Base-by-base conservation (phyloP, 2,329 filamentous ascomycete species). In the Diaporthe sp. region DNA sequence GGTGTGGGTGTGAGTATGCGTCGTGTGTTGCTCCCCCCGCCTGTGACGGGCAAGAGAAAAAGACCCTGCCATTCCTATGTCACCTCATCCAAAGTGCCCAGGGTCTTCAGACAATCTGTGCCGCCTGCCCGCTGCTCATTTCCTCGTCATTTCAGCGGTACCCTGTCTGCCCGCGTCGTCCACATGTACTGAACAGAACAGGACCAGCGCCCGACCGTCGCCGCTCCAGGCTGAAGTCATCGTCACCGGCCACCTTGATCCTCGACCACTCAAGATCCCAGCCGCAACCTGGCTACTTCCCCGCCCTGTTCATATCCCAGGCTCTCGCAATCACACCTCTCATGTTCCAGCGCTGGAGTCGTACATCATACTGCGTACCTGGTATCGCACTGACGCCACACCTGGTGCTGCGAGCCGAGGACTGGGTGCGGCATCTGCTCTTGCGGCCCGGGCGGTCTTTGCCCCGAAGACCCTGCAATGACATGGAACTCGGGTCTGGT, bases 361-460 rank as follows among this genome's bases (percentile, higher is more conserved):
- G 15, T 19, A 51, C 39, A 25, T 35, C 47, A 53, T 53, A n/a
- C 32, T 68, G n/a, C 63, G 32, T 68, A n/a, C 47, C 22, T 27
- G 63, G 47, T 35, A 39, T 30, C 63, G 32, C 44, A 37, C 44
- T 51, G 27, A 66, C 63, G 30, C 44, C 22, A 15, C 63, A 47
- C 12, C 42, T 50, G 27, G 30, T 51, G 42, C 22, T 53, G n/a
- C 47, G 35, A 51, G 47, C 44, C 47, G 30, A 68, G 44, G 47
- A 25, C 32, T 53, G 47, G 15, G 37, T 37, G 35, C 47, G n/a
- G 47, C 47, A 39, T 51, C 32, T 68, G 63, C 63, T 51, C 47
- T 68, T 68, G 32, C 32, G 63, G 44, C 47, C 63, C 63, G 44
- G 63, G 10, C 47, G n/a, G 63, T 68, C 32, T 68, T 53, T 68